A percentile compares a stretch with the other conserved stretches of the same genome.
phyloP scores from a whole-genome alignment of 2,329 filamentous ascomycete species.

The Fusarium sublunatum region DNA sequence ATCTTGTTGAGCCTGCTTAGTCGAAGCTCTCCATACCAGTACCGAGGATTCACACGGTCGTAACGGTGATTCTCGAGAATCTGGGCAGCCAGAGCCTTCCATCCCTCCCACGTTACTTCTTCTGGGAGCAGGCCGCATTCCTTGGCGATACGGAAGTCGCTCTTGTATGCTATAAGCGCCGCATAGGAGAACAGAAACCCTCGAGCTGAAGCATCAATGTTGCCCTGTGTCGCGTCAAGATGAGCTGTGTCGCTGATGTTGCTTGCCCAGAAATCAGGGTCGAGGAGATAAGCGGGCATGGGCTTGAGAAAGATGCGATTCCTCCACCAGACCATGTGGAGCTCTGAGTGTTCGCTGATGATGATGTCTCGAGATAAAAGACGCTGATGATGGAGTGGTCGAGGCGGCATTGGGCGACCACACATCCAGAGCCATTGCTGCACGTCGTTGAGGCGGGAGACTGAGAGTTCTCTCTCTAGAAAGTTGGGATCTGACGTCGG shows the following conservation, averaged over 20 bases:
- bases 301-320: slow-evolving; percentile 55
- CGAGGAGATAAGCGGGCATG: slow-evolving; percentile 55
- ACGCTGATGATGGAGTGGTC: slow-evolving; percentile 53
- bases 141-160: slow-evolving; percentile 54
- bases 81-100: slow-evolving; percentile 47
- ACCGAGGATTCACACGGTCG: slow-evolving; percentile 51
- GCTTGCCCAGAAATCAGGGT: slow-evolving; percentile 51
- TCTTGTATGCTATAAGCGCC: slow-evolving; percentile 51
- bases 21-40: slow-evolving; percentile 57
- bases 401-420: slow-evolving; percentile 49
- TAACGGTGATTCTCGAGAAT: slow-evolving; percentile 49
- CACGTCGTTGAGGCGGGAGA: slow-evolving; percentile 31
- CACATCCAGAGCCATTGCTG: slow-evolving; percentile 40
- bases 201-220: slow-evolving; percentile 45
- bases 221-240: slow-evolving; percentile 12
- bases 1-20: slow-evolving; percentile 53
- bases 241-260: slow-evolving; percentile 43
- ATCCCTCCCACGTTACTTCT: slow-evolving; percentile 52
- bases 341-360: slow-evolving; percentile 53
- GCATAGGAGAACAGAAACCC: slow-evolving; percentile 56
- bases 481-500: slow-evolving; percentile 33
- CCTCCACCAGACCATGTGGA: slow-evolving; percentile 56
- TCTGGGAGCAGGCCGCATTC: slow-evolving; percentile 51
- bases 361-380: slow-evolving; percentile 49
- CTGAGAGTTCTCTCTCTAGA: slow-evolving; percentile 28